Percentiles rank a stretch among this genome's conserved stretches.
These are phyloP conservation scores for Purpureocillium takamizusanense DNA, from an alignment of 2,329 filamentous ascomycete species.

Conservation along the genomic window DNA sequence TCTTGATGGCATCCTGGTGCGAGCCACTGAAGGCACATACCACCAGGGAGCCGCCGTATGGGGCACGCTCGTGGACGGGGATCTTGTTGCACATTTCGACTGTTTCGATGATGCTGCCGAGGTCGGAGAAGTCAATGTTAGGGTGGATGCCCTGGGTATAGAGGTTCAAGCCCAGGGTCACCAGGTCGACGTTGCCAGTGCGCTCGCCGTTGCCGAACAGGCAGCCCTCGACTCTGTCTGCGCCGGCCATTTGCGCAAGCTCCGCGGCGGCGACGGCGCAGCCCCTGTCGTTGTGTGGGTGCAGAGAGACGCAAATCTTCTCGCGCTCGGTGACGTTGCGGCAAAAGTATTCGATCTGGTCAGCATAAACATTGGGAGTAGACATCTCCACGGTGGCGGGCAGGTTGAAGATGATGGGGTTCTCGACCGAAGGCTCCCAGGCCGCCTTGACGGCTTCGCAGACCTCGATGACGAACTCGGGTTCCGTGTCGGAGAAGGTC, in stretches of 20 bases:
- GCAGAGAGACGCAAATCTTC: conserved; percentile 80
- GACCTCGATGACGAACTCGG: conserved; percentile 73
- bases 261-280: conserved; percentile 86
- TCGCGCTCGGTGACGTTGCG: conserved; percentile 74
- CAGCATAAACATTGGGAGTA: conserved; percentile 91
- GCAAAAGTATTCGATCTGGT: conserved; percentile 95
- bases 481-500: conserved; percentile 82
- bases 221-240: conserved; percentile 87
- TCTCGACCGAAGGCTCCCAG: conserved; percentile 73
- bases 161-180: conserved; percentile 85
- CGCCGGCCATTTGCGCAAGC: conserved; percentile 91
- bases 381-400: conserved; percentile 93
- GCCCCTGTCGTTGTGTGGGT: conserved; percentile 91
- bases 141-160: conserved; percentile 89
- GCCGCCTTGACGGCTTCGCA: conserved; percentile 92
- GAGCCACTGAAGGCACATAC: conserved; percentile 85
- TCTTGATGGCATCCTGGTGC: conserved; percentile 95
- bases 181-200: conserved; percentile 90
- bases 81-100: conserved; percentile 95
- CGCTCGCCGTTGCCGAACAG: conserved; percentile 88
- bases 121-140: conserved; percentile 83
- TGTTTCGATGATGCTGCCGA: conserved; percentile 75
- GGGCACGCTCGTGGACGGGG: conserved; percentile 78
- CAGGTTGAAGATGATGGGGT: conserved; percentile 91
- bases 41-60: conserved; percentile 87